Evolutionary conservation across 208 protist genomes (phyloP).

Genomic region (Angomonas desouzai): DNA sequence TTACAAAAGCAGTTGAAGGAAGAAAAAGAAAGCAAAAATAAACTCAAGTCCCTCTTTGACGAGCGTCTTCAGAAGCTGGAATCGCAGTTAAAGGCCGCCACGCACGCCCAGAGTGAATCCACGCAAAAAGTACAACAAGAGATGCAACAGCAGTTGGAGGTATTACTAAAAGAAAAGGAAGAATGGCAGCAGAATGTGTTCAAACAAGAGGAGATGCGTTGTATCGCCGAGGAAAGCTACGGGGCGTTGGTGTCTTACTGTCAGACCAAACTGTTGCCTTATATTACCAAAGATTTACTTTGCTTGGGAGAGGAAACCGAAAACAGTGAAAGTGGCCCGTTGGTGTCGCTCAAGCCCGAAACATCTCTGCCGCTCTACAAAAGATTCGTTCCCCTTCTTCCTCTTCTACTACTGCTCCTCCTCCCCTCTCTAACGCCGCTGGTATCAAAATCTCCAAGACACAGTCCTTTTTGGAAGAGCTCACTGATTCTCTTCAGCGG

Average conservation of each 20-base stretch:
- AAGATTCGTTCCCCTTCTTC: not conserved
- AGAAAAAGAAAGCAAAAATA: not conserved
- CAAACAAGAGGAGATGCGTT: not conserved
- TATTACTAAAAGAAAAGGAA: not conserved
- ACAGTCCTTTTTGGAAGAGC: not conserved
- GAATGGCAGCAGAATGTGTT: not conserved
- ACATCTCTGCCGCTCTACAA: too few species aligned
- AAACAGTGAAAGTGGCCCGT: too few species aligned
- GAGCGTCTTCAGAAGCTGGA: not conserved
- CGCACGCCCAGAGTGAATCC: not conserved
- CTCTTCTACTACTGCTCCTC: not conserved
- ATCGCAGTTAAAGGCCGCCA: not conserved
- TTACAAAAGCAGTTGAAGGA: not conserved
- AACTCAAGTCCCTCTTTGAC: not conserved
- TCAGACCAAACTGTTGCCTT: slow-evolving; percentile 3
- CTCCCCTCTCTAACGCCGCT: not conserved
- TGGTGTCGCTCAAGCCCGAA: too few species aligned
- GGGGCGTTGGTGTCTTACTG: slow-evolving; percentile 7
- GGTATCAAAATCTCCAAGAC: not conserved
- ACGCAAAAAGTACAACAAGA: not conserved
- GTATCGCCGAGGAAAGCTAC: slow-evolving; percentile 2
- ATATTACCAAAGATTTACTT: not conserved
- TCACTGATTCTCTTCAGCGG: not conserved
- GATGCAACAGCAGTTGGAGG: not conserved
- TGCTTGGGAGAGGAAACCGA: too few species aligned